Conservation (phyloP, 306 rosid species). For the Alnus rubra region DNA sequence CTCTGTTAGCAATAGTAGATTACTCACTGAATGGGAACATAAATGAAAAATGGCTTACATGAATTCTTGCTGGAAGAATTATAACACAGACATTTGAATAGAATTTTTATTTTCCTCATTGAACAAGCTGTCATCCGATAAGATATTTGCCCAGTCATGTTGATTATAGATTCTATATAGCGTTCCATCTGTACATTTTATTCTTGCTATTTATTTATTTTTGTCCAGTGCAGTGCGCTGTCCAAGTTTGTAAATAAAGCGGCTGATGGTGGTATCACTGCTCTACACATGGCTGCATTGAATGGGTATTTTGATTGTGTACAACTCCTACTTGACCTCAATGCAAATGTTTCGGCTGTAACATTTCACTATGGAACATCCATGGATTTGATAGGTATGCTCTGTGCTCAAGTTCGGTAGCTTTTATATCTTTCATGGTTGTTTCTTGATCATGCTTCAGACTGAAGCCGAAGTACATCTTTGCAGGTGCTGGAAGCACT, state of each 20-base stretch:
- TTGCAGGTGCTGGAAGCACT: slow-evolving; percentile 94
- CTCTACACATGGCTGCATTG: slow-evolving; percentile 94
- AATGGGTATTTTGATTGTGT: slow-evolving; percentile 89
- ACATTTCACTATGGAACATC: slow-evolving; percentile 92
- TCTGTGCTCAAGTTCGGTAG: slow-evolving; percentile 12
- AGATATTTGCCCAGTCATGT: slow-evolving; percentile 1
- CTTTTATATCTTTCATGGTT: slow-evolving; percentile 18
- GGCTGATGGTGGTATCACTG: slow-evolving; percentile 94
- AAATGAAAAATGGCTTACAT: background rate
- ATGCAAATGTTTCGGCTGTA: slow-evolving; percentile 62
- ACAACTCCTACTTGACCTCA: slow-evolving; percentile 84
- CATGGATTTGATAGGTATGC: slow-evolving; percentile 87
- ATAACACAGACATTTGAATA: background rate
- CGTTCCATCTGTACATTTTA: slow-evolving; percentile 30
- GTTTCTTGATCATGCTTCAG: slow-evolving; percentile 22
- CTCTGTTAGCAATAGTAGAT: background rate
- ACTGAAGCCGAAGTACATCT: slow-evolving; percentile 9
- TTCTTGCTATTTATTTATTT: slow-evolving; percentile 65
- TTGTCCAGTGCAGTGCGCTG: slow-evolving; percentile 86
- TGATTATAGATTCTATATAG: slow-evolving; percentile 4
- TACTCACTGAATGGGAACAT: background rate
- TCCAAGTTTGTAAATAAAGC: slow-evolving; percentile 88
- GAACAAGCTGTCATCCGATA: background rate
- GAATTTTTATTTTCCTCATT: background rate
- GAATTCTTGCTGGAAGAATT: slow-evolving; percentile 1